phyloP scores from a whole-genome alignment of 495 filamentous ascomycete species.

The Talaromyces nanjingensis region DNA sequence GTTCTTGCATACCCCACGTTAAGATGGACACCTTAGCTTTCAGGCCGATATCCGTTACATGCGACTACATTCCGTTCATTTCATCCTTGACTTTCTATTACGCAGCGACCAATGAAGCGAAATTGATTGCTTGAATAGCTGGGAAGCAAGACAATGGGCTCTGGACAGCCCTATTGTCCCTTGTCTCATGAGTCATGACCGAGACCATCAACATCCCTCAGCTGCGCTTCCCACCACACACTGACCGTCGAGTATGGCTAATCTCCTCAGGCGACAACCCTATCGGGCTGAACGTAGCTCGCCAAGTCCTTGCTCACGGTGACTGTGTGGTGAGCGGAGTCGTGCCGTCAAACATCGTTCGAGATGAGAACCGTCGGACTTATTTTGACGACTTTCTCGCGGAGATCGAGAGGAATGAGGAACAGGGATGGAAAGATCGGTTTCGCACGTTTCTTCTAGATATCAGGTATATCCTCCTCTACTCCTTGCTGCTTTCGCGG shows the following conservation, averaged over 20 bases:
- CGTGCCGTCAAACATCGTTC: constrained; percentile 43
- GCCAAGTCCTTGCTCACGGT: constrained; percentile 73
- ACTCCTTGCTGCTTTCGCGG: neutral
- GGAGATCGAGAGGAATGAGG: constrained; percentile 61
- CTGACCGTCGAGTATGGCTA: constrained; percentile 71
- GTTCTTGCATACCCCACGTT: neutral
- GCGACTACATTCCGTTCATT: neutral
- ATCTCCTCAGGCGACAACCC: constrained; percentile 78
- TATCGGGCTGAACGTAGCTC: constrained; percentile 64
- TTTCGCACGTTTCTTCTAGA: constrained; percentile 41
- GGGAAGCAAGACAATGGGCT: constrained; percentile 1
- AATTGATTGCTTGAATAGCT: neutral
- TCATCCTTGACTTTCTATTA: neutral
- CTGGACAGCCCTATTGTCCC: constrained; percentile 4
- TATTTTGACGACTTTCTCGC: constrained; percentile 50
- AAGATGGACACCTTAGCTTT: neutral
- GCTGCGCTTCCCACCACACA: constrained; percentile 51
- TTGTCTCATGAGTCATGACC: constrained; percentile 19
- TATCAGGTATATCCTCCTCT: constrained; percentile 32
- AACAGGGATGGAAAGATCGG: constrained; percentile 37
- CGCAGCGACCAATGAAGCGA: neutral
- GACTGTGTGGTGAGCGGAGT: constrained; percentile 79
- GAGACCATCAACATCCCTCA: constrained; percentile 32
- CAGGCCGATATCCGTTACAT: neutral
- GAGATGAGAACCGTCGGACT: constrained; percentile 36